phyloP scores from a whole-genome alignment of 78 protist genomes.

The Polysphondylium violaceum region DNA sequence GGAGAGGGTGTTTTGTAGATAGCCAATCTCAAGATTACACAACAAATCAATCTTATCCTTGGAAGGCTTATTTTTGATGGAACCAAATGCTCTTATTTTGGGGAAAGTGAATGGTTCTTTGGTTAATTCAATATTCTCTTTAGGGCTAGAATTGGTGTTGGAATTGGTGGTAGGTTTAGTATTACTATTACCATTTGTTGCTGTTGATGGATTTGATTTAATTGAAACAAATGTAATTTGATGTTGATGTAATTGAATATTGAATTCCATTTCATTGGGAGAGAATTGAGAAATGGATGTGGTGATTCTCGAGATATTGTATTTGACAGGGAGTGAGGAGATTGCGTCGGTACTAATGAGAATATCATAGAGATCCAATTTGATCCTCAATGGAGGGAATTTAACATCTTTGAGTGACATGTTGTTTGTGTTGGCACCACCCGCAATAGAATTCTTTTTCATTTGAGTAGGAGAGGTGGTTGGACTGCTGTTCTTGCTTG shows the following conservation, averaged over 20 bases:
- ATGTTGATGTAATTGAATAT: constrained; percentile 73
- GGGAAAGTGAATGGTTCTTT: constrained; percentile 67
- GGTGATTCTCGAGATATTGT: constrained; percentile 55
- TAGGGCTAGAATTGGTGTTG: not conserved
- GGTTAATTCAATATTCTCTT: constrained; percentile 7
- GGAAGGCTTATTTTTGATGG: constrained; percentile 19
- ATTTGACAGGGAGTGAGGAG: constrained; percentile 55
- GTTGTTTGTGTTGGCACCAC: not conserved
- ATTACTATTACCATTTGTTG: not conserved
- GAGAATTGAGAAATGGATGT: constrained; percentile 57
- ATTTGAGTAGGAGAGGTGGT: not conserved
- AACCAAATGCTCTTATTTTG: constrained; percentile 60
- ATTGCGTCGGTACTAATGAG: constrained; percentile 49
- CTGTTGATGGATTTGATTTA: not conserved
- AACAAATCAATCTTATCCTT: constrained; percentile 34
- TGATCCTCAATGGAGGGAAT: constrained; percentile 64
- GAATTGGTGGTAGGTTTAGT: not conserved
- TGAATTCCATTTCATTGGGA: constrained; percentile 37
- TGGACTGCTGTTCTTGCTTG: not conserved
- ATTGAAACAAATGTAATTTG: constrained; percentile 38
- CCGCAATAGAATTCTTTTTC: not conserved
- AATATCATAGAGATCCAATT: constrained; percentile 69
- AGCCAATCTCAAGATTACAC: constrained; percentile 65
- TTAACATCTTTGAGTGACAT: not conserved
- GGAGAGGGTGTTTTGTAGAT: constrained; percentile 42